Percentiles rank a stretch among this genome's conserved stretches.
phyloP scores from a whole-genome alignment of 305 asterid species.

The Fraxinus nigra region DNA sequence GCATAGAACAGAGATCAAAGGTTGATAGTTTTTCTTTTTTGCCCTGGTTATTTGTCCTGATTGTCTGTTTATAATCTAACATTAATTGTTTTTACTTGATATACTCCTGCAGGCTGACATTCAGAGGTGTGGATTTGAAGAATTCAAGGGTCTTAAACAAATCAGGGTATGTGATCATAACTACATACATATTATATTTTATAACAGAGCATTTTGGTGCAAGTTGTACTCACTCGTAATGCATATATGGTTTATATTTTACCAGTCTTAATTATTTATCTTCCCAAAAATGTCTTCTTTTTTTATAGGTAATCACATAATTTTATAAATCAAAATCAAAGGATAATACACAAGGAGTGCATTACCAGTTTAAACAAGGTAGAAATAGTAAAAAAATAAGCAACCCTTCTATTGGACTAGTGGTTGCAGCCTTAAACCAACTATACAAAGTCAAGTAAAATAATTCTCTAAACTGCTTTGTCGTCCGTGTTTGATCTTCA shows the following conservation, averaged over 20 bases:
- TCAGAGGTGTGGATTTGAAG: constrained; percentile 76
- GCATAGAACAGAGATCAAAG: constrained; percentile 87
- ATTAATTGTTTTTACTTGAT: constrained; percentile 18
- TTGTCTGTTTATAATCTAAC: background rate
- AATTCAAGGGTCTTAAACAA: constrained; percentile 82
- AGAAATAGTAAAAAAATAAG: too few relatives aligned
- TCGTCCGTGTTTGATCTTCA: too few relatives aligned
- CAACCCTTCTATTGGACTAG: too few relatives aligned
- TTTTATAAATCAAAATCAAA: too few relatives aligned
- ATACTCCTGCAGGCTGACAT: constrained; percentile 59
- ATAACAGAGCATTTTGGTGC: background rate
- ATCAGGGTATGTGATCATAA: constrained; percentile 69
- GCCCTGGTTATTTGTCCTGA: constrained; percentile 4
- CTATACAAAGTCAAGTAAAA: too few relatives aligned
- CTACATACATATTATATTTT: background rate
- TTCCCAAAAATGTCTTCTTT: background rate
- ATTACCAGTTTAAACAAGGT: too few relatives aligned
- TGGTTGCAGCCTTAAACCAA: too few relatives aligned
- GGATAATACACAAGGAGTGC: too few relatives aligned
- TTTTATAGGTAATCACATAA: too few relatives aligned
- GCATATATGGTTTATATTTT: background rate
- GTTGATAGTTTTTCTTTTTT: constrained; percentile 33
- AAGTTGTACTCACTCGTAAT: background rate
- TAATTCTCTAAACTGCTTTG: too few relatives aligned
- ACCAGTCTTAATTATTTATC: background rate